These are phyloP conservation scores for Chalaropsis ovoidea DNA, from an alignment of 2,329 filamentous ascomycete genomes.

Conservation along the genomic window DNA sequence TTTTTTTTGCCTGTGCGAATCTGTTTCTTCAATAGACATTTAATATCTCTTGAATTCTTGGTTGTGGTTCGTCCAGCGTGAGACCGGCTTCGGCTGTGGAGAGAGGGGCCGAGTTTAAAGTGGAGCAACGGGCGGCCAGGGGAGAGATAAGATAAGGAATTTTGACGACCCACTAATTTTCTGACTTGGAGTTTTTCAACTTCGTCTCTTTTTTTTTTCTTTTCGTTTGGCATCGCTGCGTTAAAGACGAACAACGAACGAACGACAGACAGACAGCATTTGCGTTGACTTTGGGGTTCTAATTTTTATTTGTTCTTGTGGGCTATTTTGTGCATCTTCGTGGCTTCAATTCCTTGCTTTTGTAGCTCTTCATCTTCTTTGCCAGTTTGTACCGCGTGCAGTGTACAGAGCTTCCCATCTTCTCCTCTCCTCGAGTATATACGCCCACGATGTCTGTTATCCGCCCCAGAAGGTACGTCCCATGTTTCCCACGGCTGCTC, in stretches of 20 bases:
- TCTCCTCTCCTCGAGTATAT: not conserved
- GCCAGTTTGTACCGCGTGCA: not conserved
- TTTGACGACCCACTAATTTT: slow-evolving; percentile 7
- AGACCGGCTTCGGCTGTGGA: not conserved
- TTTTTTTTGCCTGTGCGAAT: not conserved
- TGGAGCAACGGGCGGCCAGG: not conserved
- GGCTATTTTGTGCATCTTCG: not conserved
- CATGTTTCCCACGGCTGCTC: not conserved
- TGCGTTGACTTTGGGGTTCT: not conserved
- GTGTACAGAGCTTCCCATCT: not conserved
- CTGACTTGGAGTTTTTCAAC: no score
- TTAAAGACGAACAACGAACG: not conserved
- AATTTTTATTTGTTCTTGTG: not conserved
- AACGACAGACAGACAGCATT: not conserved
- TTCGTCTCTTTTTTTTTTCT: slow-evolving; percentile 6
- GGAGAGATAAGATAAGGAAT: slow-evolving; percentile 15
- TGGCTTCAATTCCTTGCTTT: not conserved
- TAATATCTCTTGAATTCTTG: not conserved
- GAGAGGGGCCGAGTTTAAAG: not conserved
- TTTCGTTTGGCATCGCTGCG: not conserved
- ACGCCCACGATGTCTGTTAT: slow-evolving; percentile 23
- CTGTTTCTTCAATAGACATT: slow-evolving; percentile 3
- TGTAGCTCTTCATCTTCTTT: not conserved
- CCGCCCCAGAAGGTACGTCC: slow-evolving; percentile 23
- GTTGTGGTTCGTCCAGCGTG: not conserved